Evolutionary conservation across 192 early-diverging fungal genomes (phyloP), one percentile per base, ranked within the genome.

Genomic region (Entrophospora sp.): DNA sequence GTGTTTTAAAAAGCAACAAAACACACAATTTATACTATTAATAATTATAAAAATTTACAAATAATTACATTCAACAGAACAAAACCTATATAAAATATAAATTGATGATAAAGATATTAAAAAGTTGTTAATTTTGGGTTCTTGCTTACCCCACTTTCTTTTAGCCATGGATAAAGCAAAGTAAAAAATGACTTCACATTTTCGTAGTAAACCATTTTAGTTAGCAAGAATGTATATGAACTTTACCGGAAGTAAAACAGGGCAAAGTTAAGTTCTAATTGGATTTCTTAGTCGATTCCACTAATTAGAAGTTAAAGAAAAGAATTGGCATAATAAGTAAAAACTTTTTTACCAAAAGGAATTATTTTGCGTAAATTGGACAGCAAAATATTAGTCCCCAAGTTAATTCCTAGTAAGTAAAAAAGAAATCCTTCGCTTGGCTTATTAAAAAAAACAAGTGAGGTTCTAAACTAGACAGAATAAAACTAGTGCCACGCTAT

Each of bases 151-250:
- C 48, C 48, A 3, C 48, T 51, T 4, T 4, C 22, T 51, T 51
- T 1, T 51, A 51, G 14, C 24, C 48, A 1, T 1, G 48, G 24
- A 3, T 22, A 20, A 1, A 51, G 24, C 9, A 8, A 51, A 51
- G n/a, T 8, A 51, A 51, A 51, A 51, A 51, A 51, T 51, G 48
- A 51, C 48, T 51, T 51, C 48, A 51, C 48, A 51, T 22, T 51
- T 51, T 51, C 48, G 24, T 51, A 51, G 9, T 51, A 51, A 18
- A 4, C 9, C n/a, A 1, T 51, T 51, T 51, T 51, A 22, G 48
- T 22, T 8, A 8, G 48, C 48, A 3, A 51, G 9, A 51, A 51
- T 4, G 2, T 51, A 51, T 27, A 51, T 51, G 48, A 51, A 51
- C 48, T 51, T 51, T 51, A 51, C 48, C 48, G 48, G 48, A 51